A percentile compares a stretch with the other conserved stretches of the same genome.
phyloP scores from a whole-genome alignment of 2,329 filamentous ascomycete species.

The Exophiala bonariae region DNA sequence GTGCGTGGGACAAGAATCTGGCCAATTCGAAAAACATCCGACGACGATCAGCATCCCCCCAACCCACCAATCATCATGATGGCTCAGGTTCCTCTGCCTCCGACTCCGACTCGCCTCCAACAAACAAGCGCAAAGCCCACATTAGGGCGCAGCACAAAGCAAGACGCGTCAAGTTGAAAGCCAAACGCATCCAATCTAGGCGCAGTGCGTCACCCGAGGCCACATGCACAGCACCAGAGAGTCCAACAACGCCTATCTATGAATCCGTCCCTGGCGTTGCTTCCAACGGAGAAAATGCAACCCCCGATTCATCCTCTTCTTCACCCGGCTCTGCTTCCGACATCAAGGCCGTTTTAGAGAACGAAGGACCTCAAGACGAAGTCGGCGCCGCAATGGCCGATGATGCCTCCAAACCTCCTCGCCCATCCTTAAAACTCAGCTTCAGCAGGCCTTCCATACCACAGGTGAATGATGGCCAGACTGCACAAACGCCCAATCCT shows the following conservation, averaged over 20 bases:
- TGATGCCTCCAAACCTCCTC: slow-evolving; percentile 13
- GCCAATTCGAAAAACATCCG: slow-evolving; percentile 3
- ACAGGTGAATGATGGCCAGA: slow-evolving; percentile 16
- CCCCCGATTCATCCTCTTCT: slow-evolving; percentile 4
- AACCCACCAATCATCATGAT: slow-evolving; percentile 4
- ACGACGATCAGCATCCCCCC: neutral
- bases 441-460: slow-evolving; percentile 20
- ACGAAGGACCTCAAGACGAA: neutral
- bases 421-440: slow-evolving; percentile 31
- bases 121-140: slow-evolving; percentile 2
- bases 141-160: slow-evolving; percentile 7
- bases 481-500: slow-evolving; percentile 20
- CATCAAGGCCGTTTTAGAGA: too few species aligned
- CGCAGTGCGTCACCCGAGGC: neutral
- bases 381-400: slow-evolving; percentile 14
- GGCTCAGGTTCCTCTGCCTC: too few species aligned
- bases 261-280: neutral
- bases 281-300: slow-evolving; percentile 18
- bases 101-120: neutral
- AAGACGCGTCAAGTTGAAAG: slow-evolving; percentile 15
- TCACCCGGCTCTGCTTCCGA: too few species aligned
- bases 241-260: neutral
- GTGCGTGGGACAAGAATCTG: slow-evolving; percentile 7
- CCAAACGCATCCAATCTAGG: slow-evolving; percentile 4
- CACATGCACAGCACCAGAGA: slow-evolving; percentile 4